Percentiles rank a stretch among this genome's conserved stretches.
phyloP scores from a whole-genome alignment of 2,329 filamentous ascomycete species.

The Westerdykella aurantiaca region DNA sequence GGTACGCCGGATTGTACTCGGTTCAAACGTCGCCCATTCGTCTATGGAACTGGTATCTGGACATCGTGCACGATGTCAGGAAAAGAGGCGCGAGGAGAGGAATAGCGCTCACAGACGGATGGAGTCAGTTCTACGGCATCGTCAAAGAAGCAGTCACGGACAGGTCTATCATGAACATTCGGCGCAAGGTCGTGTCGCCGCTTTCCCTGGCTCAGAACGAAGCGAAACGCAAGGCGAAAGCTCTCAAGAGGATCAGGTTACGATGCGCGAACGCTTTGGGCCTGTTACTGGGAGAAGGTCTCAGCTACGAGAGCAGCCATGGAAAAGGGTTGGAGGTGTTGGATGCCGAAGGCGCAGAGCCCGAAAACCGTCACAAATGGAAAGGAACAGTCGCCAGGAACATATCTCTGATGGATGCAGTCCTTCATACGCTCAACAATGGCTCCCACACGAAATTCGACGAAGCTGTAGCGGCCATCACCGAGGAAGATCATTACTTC shows the following conservation, averaged over 20 bases:
- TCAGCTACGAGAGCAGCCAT: slow-evolving; percentile 57
- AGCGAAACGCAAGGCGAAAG: slow-evolving; percentile 66
- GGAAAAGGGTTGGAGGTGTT: slow-evolving; percentile 48
- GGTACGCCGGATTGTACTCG: slow-evolving; percentile 74
- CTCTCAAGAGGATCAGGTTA: slow-evolving; percentile 66
- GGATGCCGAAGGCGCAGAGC: slow-evolving; percentile 7
- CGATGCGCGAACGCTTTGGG: slow-evolving; percentile 83
- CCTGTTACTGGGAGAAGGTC: slow-evolving; percentile 77
- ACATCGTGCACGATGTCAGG: slow-evolving; percentile 61
- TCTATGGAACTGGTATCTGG: slow-evolving; percentile 65
- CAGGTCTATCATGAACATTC: slow-evolving; percentile 64
- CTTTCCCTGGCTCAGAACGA: slow-evolving; percentile 70
- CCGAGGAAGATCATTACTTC: slow-evolving; percentile 48
- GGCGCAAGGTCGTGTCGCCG: slow-evolving; percentile 68
- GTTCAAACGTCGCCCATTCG: slow-evolving; percentile 77
- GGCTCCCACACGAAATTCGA: slow-evolving; percentile 56
- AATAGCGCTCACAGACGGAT: slow-evolving; percentile 38
- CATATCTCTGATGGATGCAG: slow-evolving; percentile 78
- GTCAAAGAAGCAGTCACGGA: slow-evolving; percentile 71
- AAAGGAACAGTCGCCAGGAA: slow-evolving; percentile 74
- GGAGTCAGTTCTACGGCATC: slow-evolving; percentile 68
- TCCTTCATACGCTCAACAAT: slow-evolving; percentile 65
- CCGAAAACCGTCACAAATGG: slow-evolving; percentile 51
- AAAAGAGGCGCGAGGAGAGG: slow-evolving; percentile 30
- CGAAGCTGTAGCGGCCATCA: slow-evolving; percentile 50